phyloP scores from a whole-genome alignment of 2,329 filamentous ascomycete genomes.

The Geosmithia flava region DNA sequence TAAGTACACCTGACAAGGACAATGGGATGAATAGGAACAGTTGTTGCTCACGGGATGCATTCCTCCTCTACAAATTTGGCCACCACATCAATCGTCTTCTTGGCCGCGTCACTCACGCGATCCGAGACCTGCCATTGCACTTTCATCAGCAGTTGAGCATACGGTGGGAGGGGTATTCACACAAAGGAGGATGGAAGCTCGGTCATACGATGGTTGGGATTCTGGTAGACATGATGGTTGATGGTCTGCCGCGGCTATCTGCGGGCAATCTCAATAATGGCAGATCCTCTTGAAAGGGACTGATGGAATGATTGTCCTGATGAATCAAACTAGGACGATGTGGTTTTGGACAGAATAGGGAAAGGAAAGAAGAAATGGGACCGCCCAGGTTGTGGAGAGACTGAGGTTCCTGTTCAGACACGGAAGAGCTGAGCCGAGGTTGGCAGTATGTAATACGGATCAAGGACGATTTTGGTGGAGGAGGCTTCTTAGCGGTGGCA shows the following conservation, averaged over 20 bases:
- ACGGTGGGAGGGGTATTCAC: not conserved
- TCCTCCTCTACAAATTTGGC: constrained; percentile 96
- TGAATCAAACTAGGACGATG: not conserved
- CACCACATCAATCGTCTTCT: constrained; percentile 74
- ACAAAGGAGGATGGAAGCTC: not conserved
- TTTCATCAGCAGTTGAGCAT: constrained; percentile 4
- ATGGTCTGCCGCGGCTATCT: not conserved
- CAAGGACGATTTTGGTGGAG: not conserved
- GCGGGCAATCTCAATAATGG: not conserved
- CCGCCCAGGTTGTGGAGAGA: too few relatives aligned
- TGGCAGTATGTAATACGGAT: too few relatives aligned
- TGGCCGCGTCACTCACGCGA: constrained; percentile 72
- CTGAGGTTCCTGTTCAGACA: not conserved
- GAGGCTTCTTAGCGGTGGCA: not conserved
- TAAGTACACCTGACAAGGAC: not conserved
- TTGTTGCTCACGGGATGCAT: constrained; percentile 57
- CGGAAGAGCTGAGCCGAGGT: not conserved
- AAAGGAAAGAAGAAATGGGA: too few relatives aligned
- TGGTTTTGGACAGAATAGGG: too few relatives aligned
- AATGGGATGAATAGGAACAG: not conserved
- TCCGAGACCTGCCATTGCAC: constrained; percentile 24
- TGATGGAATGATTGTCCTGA: not conserved
- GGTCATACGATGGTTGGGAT: constrained; percentile 32
- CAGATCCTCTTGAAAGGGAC: not conserved
- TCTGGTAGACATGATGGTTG: constrained; percentile 24